phyloP scores from a whole-genome alignment of 805 yeast species.

The Huiozyma naganishii region DNA sequence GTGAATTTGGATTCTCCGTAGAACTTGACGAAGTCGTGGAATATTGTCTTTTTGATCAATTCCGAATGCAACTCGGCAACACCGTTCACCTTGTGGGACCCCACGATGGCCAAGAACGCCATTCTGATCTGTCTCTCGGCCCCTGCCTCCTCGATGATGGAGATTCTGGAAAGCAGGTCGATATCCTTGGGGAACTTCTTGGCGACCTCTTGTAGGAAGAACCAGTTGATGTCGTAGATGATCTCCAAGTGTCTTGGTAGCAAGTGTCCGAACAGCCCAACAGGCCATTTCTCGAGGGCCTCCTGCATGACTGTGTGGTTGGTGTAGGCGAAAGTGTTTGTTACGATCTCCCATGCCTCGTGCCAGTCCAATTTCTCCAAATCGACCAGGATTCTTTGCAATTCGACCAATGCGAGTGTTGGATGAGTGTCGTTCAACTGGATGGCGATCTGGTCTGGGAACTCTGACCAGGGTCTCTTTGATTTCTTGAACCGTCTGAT shows the following conservation, averaged over 20 bases:
- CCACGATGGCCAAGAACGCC: conserved; percentile 87
- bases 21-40: conserved; percentile 77
- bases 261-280: conserved; percentile 62
- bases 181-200: conserved; percentile 65
- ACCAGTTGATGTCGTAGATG: conserved; percentile 73
- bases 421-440: conserved; percentile 95
- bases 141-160: conserved; percentile 65
- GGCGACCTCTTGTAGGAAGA: conserved; percentile 68
- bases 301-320: conserved; percentile 93
- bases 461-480: conserved; percentile 65
- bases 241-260: conserved; percentile 89
- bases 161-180: conserved; percentile 53
- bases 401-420: conserved; percentile 79
- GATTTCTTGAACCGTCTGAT: conserved; percentile 80
- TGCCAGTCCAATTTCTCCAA: conserved; percentile 74
- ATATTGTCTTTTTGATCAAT: conserved; percentile 77
- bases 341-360: conserved; percentile 77
- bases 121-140: conserved; percentile 75
- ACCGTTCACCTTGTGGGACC: conserved; percentile 89
- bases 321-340: conserved; percentile 77
- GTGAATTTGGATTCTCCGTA: conserved; percentile 78
- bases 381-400: conserved; percentile 78
- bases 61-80: conserved; percentile 94
- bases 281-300: conserved; percentile 94
- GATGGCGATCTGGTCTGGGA: conserved; percentile 79